Base-by-base conservation (phyloP, 129 eudicot genomes). In the Apium graveolens region DNA sequence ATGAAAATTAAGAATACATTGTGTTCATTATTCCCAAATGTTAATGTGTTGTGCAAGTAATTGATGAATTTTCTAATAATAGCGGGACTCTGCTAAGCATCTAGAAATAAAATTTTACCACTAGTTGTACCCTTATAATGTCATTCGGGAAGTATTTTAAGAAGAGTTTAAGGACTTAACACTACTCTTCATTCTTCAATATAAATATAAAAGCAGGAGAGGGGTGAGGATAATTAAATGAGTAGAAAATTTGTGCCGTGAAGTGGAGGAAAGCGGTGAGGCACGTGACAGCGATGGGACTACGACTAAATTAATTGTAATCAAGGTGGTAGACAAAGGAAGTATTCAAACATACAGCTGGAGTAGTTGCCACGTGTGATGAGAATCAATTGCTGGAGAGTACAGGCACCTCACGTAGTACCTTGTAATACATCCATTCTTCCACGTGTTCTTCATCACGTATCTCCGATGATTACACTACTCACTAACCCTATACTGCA, bases 381-480 rank as follows among this genome's bases (percentile, higher is more conserved):
- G 8, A 24, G 24, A 43, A 41, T 29, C 31, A 42, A 73, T 26
- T 24, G 57, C 55, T 43, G 76, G 76, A 21, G 20, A 70, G 63
- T 21, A 21, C 11, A 53, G 11, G 2, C 48, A 70, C 75, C 75
- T 70, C 70, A 62, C 10, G 8, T 53, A 18, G n/a, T 20, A 53
- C 62, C 62, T 53, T 62, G 29, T 11, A 4, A 14, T 16, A 10
- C 27, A 70, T 21, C 31, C 17, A 34, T 34, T 70, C 32, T 21
- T 71, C 45, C 75, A 21, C 55, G 76, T 73, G 37, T 16, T 74
- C 38, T n/a, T 26, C 3, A 43, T 74, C 77, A 43, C 77, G 77
- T 29, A 44, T 74, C 77, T 74, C 38, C 7, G 77, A 44, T 43
- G 76, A 73, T 42, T 71, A 71, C 51, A 71, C 75, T 51, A 3